Evolutionary conservation across 1,139 yeast genomes (phyloP), one percentile per base, ranked within the genome.

Genomic region (Yamadazyma taylorii): DNA sequence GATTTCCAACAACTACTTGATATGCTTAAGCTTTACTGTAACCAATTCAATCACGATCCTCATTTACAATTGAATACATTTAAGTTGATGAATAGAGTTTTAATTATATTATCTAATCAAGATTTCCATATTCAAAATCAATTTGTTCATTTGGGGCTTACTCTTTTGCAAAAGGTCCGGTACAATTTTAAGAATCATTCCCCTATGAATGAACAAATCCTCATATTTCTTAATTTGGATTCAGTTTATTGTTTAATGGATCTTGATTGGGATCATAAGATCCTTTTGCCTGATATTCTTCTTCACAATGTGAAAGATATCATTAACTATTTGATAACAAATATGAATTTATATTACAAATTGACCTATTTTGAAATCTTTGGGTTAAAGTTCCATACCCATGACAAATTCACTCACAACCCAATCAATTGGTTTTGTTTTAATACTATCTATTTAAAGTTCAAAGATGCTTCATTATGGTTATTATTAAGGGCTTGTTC

Each of bases 141-240:
- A 7, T 29, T 44, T 10, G 31, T 44, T 1, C 16, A 9, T 1
- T 31, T 47, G n/a, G 45, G 36, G n/a, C 38, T 45, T 24, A 14
- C 22, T n/a, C n/a, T 41, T 2, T 24, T 48, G 13, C 26, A 24
- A 5, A n/a, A 12, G 10, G 27, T 26, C 12, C 28, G 31, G 13
- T 43, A 17, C 34, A 40, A 42, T 24, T 41, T 38, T 19, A 36
- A 37, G 17, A 44, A 35, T 23, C 14, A 24, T 14, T 22, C 33
- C 3, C 33, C 34, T 3, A 5, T 37, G 13, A 46, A 47, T 27
- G 39, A 40, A 3, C 41, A 47, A 15, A 36, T 47, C 4, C 30
- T 34, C 3, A 31, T 36, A 4, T 47, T 48, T 24, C 14, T 47
- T 7, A 48, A 48, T 19, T 35, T 40, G 11, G 45, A 46, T 15